Conservation (phyloP, 169 alveolate species). For the Cyclospora cayetanensis region DNA sequence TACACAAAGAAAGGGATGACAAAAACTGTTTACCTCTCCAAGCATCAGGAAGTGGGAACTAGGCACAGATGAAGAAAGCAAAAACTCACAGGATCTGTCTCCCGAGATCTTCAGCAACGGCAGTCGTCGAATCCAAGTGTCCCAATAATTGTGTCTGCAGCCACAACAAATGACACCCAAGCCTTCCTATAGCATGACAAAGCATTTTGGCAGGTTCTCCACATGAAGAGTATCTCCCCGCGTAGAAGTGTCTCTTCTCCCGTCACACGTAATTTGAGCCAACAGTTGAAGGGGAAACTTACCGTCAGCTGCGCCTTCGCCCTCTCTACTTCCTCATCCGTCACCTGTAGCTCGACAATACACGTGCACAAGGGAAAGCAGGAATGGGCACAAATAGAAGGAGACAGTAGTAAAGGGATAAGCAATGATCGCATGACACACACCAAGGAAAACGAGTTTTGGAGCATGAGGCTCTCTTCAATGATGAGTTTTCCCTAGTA, state of each 20-base stretch:
- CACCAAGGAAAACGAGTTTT: no score
- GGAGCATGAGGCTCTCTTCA: no score
- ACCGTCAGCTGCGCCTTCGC: conserved; percentile 66
- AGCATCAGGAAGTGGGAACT: not conserved
- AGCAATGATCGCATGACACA: no score
- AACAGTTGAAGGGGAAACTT: no score
- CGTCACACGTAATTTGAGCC: no score
- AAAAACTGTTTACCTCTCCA: not conserved
- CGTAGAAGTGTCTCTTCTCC: no score
- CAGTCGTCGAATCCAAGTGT: conserved; percentile 84
- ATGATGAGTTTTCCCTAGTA: no score
- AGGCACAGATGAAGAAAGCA: not conserved
- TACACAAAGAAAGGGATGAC: not conserved
- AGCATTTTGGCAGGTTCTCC: no score
- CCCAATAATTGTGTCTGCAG: conserved; percentile 80
- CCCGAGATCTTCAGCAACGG: conserved; percentile 87
- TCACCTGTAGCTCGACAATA: not conserved
- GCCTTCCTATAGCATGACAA: no score
- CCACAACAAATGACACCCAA: not conserved
- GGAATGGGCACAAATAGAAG: not conserved
- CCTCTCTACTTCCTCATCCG: conserved; percentile 64
- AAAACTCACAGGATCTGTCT: conserved; percentile 78
- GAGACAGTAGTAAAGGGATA: no score
- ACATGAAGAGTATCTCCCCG: no score
- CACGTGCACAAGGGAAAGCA: not conserved